phyloP scores from a whole-genome alignment of 2,329 filamentous ascomycete species.

The Akanthomyces lecanii region DNA sequence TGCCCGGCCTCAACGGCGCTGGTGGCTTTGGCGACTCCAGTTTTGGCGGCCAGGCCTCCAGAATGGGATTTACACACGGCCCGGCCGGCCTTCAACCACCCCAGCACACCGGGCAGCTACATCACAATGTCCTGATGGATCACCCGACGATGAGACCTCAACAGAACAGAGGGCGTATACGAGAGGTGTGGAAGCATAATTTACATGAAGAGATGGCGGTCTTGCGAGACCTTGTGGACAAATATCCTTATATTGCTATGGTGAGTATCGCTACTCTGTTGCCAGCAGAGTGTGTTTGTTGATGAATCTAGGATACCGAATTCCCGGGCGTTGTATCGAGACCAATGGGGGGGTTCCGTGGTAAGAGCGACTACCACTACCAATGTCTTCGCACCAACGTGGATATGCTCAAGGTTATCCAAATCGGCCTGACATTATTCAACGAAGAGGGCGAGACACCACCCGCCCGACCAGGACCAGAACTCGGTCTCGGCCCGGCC shows the following conservation, averaged over 20 bases:
- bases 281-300: slow-evolving; percentile 5
- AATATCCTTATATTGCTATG: slow-evolving; percentile 97
- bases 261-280: slow-evolving; percentile 40
- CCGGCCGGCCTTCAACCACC: slow-evolving; percentile 54
- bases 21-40: slow-evolving; percentile 64
- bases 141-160: slow-evolving; percentile 41
- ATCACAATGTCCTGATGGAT: slow-evolving; percentile 39
- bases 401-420: slow-evolving; percentile 94
- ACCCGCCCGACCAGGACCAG: slow-evolving; percentile 59
- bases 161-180: slow-evolving; percentile 76
- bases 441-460: slow-evolving; percentile 85
- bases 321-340: slow-evolving; percentile 97
- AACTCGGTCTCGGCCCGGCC: slow-evolving; percentile 35
- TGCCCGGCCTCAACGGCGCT: slow-evolving; percentile 52
- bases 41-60: slow-evolving; percentile 79
- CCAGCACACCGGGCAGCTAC: slow-evolving; percentile 45
- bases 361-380: slow-evolving; percentile 97
- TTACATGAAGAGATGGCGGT: slow-evolving; percentile 85
- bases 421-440: slow-evolving; percentile 92
- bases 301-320: slow-evolving; percentile 76
- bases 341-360: slow-evolving; percentile 90
- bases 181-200: slow-evolving; percentile 94
- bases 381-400: slow-evolving; percentile 97
- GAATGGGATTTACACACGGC: slow-evolving; percentile 76
- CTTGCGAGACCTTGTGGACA: slow-evolving; percentile 77